Percentiles rank a stretch among this genome's conserved stretches.
Conservation (phyloP, 371 early-diverging fungal species). For the Mucor indicus region DNA sequence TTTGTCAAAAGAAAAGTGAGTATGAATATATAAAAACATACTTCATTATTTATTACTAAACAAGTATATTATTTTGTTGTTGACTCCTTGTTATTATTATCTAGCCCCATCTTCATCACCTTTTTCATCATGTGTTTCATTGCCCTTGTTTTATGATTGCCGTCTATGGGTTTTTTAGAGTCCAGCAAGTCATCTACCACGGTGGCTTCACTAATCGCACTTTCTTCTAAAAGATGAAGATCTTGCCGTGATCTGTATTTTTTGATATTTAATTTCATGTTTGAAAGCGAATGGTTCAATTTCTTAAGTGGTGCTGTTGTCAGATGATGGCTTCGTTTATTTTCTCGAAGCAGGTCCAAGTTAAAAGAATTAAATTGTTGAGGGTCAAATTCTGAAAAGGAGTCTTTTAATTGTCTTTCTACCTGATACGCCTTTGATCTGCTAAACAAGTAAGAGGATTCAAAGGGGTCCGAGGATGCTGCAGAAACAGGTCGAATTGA, state of each 20-base stretch:
- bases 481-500: slow-evolving; percentile 10
- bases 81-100: slow-evolving; percentile 6
- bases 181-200: not conserved
- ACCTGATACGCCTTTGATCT: slow-evolving; percentile 3
- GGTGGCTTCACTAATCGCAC: slow-evolving; percentile 11
- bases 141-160: slow-evolving; percentile 13
- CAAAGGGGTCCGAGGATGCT: slow-evolving; percentile 31
- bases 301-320: slow-evolving; percentile 4
- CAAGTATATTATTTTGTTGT: slow-evolving; percentile 5
- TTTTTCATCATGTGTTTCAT: slow-evolving; percentile 35
- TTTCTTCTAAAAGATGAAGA: slow-evolving; percentile 12
- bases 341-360: too few species aligned
- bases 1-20: too few species aligned
- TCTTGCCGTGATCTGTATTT: slow-evolving; percentile 26
- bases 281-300: slow-evolving; percentile 35
- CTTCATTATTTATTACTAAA: slow-evolving; percentile 1
- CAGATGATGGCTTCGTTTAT: too few species aligned
- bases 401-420: slow-evolving; percentile 17
- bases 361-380: slow-evolving; percentile 16
- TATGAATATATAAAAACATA: too few species aligned
- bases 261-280: slow-evolving; percentile 34
- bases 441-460: slow-evolving; percentile 27
- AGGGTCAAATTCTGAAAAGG: not conserved
- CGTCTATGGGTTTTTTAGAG: not conserved
- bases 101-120: slow-evolving; percentile 32